phyloP scores from a whole-genome alignment of 495 filamentous ascomycete genomes.

The Hyaloscypha finlandica region DNA sequence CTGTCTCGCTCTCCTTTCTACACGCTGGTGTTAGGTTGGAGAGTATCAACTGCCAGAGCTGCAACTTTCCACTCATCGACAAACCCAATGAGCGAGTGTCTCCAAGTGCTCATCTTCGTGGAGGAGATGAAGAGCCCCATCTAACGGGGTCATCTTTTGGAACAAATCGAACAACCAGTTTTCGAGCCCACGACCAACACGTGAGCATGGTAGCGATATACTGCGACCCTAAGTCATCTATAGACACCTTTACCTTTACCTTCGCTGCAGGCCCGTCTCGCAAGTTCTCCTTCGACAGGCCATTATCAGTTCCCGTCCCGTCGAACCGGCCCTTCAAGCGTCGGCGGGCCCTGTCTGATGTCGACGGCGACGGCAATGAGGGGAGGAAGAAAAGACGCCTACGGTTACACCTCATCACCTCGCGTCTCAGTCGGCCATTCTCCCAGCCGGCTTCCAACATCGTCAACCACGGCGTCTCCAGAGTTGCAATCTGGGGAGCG shows the following conservation, averaged over 20 bases:
- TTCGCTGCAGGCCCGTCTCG: slow-evolving; percentile 22
- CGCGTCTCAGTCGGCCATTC: slow-evolving; percentile 66
- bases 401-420: slow-evolving; percentile 64
- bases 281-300: slow-evolving; percentile 30
- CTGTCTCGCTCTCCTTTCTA: background rate
- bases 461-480: slow-evolving; percentile 59
- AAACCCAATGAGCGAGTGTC: slow-evolving; percentile 31
- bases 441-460: slow-evolving; percentile 69
- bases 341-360: slow-evolving; percentile 56
- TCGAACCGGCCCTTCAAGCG: slow-evolving; percentile 50
- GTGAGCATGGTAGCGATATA: slow-evolving; percentile 35
- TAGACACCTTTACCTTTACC: slow-evolving; percentile 28
- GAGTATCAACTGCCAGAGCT: slow-evolving; percentile 3
- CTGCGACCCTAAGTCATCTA: slow-evolving; percentile 18
- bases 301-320: slow-evolving; percentile 12
- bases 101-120: slow-evolving; percentile 32
- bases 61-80: background rate
- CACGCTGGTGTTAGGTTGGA: background rate
- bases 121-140: slow-evolving; percentile 34
- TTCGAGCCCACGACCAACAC: slow-evolving; percentile 18
- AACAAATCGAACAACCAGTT: background rate
- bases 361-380: slow-evolving; percentile 57
- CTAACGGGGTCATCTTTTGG: slow-evolving; percentile 19
- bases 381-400: slow-evolving; percentile 64
- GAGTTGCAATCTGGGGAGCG: slow-evolving; percentile 55